phyloP scores from a whole-genome alignment of 805 yeast species.

The Diddensiella santjacobensis region DNA sequence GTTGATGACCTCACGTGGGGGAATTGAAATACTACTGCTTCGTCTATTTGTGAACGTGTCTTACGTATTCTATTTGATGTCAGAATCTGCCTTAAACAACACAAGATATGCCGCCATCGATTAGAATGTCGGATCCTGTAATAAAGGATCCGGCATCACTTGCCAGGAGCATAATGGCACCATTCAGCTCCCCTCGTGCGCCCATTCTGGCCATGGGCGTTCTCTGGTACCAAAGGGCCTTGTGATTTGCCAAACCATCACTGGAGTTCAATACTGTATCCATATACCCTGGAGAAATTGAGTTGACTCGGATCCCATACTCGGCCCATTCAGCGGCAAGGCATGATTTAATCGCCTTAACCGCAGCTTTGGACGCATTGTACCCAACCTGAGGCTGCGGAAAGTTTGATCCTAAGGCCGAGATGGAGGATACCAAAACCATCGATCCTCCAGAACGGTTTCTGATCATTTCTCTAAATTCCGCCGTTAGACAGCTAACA shows the following conservation, averaged over 20 bases:
- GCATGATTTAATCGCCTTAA: background rate
- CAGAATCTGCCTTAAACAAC: background rate
- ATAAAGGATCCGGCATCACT: conserved; percentile 78
- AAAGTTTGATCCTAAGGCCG: conserved; percentile 5
- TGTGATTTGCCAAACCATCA: conserved; percentile 58
- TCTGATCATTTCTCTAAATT: conserved; percentile 4
- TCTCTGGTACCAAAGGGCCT: conserved; percentile 43
- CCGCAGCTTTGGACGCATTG: conserved; percentile 66
- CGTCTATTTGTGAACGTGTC: too few species aligned
- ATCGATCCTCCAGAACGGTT: conserved; percentile 5
- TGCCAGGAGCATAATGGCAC: conserved; percentile 77
- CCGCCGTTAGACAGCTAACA: too few species aligned
- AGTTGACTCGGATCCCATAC: conserved; percentile 7
- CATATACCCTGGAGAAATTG: conserved; percentile 10
- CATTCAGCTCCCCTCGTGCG: conserved; percentile 76
- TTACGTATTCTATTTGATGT: too few species aligned
- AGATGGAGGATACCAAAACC: conserved; percentile 8
- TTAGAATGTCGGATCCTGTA: conserved; percentile 73
- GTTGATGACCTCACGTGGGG: conserved; percentile 5
- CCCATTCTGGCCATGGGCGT: conserved; percentile 8
- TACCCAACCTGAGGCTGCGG: conserved; percentile 37
- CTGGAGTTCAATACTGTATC: conserved; percentile 73
- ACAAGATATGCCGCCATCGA: conserved; percentile 66
- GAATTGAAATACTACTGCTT: background rate
- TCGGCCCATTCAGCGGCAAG: conserved; percentile 13